phyloP scores from a whole-genome alignment of 768 basidiomycete species.

The Pisolithus sp. region DNA sequence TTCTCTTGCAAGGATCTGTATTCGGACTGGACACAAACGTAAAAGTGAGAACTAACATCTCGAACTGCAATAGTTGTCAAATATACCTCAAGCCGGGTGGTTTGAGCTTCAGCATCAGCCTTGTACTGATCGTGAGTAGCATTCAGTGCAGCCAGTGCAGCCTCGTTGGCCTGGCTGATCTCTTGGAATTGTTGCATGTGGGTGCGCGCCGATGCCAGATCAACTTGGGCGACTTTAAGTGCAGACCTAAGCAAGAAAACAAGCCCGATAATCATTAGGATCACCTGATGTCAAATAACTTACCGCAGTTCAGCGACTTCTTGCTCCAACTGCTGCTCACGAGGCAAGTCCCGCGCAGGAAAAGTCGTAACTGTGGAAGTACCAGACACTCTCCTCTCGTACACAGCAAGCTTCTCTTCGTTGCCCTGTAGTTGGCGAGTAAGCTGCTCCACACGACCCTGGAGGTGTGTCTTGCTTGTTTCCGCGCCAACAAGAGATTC shows the following conservation, averaged over 20 bases:
- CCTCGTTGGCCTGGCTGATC: conserved; percentile 78
- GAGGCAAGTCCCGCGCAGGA: conserved; percentile 43
- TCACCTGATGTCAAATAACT: conserved; percentile 10
- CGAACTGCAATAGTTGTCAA: not conserved
- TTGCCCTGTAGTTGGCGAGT: conserved; percentile 63
- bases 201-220: conserved; percentile 59
- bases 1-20: conserved; percentile 57
- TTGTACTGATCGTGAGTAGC: conserved; percentile 78
- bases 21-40: conserved; percentile 44
- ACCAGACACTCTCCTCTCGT: conserved; percentile 56
- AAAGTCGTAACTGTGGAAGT: conserved; percentile 25
- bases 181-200: conserved; percentile 84
- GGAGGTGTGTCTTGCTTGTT: conserved; percentile 72
- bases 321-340: conserved; percentile 74
- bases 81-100: conserved; percentile 61
- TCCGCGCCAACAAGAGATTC: conserved; percentile 67
- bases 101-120: conserved; percentile 59
- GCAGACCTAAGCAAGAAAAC: conserved; percentile 43
- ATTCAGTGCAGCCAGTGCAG: conserved; percentile 63
- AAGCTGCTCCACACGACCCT: conserved; percentile 49
- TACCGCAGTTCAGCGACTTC: conserved; percentile 85
- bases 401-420: conserved; percentile 81
- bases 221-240: conserved; percentile 72
- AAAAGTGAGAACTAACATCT: not conserved
- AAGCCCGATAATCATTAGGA: not conserved